phyloP scores from a whole-genome alignment of 2,329 filamentous ascomycete species.

The Sporothrix euskadiensis region DNA sequence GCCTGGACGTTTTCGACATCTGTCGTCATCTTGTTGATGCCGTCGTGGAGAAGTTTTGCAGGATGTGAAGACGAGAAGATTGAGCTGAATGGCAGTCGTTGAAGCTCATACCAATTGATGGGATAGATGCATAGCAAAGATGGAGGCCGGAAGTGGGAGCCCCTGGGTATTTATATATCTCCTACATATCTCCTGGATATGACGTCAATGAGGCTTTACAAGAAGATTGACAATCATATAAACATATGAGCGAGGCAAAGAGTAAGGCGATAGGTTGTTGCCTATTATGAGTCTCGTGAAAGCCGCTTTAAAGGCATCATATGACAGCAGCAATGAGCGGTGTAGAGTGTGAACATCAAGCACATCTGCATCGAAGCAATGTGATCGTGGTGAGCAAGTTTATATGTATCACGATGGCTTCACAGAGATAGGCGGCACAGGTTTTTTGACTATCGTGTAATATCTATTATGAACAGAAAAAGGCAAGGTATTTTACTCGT shows the following conservation, averaged over 20 bases:
- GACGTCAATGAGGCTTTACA: not conserved
- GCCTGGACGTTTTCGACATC: not conserved
- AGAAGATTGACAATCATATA: not conserved
- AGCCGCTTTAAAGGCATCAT: not conserved
- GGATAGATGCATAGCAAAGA: too few relatives aligned
- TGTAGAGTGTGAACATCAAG: not conserved
- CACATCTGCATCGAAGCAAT: not conserved
- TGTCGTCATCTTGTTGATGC: not conserved
- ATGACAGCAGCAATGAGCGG: not conserved
- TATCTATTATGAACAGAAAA: slow-evolving; percentile 2
- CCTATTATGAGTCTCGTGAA: not conserved
- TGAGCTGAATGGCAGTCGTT: not conserved
- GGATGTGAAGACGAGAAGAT: not conserved
- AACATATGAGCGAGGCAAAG: not conserved
- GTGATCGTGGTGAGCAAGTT: not conserved
- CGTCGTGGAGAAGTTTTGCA: not conserved
- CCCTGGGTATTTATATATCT: not conserved
- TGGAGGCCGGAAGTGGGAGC: not conserved
- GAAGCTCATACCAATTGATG: too few relatives aligned
- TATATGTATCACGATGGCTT: not conserved
- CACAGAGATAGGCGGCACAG: not conserved
- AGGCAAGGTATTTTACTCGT: slow-evolving; percentile 1
- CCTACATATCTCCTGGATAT: not conserved
- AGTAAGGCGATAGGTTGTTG: not conserved
- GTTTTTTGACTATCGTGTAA: not conserved